These are phyloP conservation scores for Pyrus communis DNA, from an alignment of 306 rosid species.

Conservation along the genomic window DNA sequence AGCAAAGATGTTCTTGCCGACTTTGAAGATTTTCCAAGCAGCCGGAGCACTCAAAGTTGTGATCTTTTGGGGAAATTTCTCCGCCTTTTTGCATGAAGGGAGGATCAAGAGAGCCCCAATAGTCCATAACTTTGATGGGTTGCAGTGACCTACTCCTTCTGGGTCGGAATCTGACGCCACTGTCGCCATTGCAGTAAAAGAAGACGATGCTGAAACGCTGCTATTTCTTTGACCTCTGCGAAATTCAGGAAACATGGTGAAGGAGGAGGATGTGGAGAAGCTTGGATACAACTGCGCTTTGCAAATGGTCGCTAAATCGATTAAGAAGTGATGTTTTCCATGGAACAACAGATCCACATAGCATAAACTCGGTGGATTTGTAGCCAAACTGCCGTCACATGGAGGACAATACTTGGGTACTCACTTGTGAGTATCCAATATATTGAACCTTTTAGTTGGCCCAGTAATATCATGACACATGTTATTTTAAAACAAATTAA, in stretches of 20 bases:
- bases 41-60: neutral
- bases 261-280: neutral
- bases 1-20: neutral
- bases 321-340: too few relatives aligned
- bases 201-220: neutral
- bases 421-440: too few relatives aligned
- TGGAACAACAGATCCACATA: too few relatives aligned
- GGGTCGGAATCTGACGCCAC: neutral
- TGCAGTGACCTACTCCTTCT: neutral
- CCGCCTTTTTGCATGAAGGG: neutral
- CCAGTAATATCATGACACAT: too few relatives aligned
- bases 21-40: neutral
- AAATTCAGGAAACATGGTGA: neutral
- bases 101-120: neutral
- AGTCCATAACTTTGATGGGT: neutral
- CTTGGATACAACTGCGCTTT: neutral
- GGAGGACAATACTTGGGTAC: too few relatives aligned
- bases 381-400: too few relatives aligned
- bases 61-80: neutral
- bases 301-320: neutral
- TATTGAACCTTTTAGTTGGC: too few relatives aligned
- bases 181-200: neutral
- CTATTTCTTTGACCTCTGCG: neutral
- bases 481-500: too few relatives aligned
- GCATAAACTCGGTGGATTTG: too few relatives aligned